Conservation (phyloP, 23 red algal genomes). For the Porphyridium purpureum region DNA sequence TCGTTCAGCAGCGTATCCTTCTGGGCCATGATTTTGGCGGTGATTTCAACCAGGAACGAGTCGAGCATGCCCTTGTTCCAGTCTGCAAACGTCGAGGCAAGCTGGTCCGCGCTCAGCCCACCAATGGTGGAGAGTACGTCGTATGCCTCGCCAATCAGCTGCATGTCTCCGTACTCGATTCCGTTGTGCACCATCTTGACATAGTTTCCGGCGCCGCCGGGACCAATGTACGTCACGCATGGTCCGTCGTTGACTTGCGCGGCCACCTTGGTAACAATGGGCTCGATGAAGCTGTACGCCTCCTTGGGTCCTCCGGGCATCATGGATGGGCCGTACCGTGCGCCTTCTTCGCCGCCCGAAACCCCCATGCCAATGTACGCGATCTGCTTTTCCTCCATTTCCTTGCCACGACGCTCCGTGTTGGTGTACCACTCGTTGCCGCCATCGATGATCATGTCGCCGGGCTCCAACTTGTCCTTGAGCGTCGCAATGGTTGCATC, state of each 20-base stretch:
- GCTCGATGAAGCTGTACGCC: conserved; percentile 33
- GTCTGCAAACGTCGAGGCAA: conserved; percentile 58
- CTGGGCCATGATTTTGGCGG: conserved; percentile 49
- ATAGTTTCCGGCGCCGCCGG: conserved; percentile 86
- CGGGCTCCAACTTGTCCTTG: conserved; percentile 49
- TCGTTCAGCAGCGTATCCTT: conserved; percentile 44
- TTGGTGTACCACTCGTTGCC: conserved; percentile 88
- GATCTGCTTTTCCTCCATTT: conserved; percentile 35
- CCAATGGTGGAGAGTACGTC: conserved; percentile 38
- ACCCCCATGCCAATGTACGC: conserved; percentile 96
- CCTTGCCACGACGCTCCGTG: conserved; percentile 66
- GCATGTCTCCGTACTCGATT: conserved; percentile 99
- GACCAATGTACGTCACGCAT: conserved; percentile 81
- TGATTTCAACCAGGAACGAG: conserved; percentile 94
- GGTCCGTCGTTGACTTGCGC: conserved; percentile 88
- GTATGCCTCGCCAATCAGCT: conserved; percentile 95
- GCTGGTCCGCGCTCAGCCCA: conserved; percentile 11
- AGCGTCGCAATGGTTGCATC: conserved; percentile 63
- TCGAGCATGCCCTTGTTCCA: conserved; percentile 79
- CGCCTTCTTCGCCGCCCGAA: conserved; percentile 93
- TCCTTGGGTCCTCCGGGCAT: conserved; percentile 79
- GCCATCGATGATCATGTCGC: conserved; percentile 95
- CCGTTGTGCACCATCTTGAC: conserved; percentile 99
- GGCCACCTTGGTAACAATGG: conserved; percentile 59
- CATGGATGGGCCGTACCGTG: conserved; percentile 74